These are phyloP conservation scores for Apiospora saccharicola DNA, from an alignment of 2,329 filamentous ascomycete species.

Conservation along the genomic window DNA sequence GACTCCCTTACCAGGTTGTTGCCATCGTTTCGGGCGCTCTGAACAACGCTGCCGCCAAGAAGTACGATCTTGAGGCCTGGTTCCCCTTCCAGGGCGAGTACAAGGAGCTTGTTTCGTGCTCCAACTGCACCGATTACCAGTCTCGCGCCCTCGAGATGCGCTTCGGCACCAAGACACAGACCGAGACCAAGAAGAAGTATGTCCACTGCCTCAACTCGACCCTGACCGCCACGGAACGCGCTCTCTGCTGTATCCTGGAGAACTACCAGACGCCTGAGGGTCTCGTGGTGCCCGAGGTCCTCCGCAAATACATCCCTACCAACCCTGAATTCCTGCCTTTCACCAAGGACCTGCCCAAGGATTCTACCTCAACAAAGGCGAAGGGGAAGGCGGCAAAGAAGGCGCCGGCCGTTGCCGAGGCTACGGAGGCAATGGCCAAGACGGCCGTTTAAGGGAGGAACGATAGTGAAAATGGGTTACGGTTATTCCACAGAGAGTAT, in stretches of 20 bases:
- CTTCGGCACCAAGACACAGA: conserved; percentile 86
- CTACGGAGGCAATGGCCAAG: conserved; percentile 39
- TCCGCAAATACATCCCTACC: conserved; percentile 90
- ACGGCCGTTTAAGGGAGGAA: conserved; percentile 34
- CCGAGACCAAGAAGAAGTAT: conserved; percentile 87
- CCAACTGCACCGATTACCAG: conserved; percentile 98
- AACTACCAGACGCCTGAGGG: conserved; percentile 96
- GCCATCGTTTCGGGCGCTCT: conserved; percentile 95
- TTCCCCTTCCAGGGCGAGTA: conserved; percentile 97
- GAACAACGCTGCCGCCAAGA: conserved; percentile 89
- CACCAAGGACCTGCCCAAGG: conserved; percentile 83
- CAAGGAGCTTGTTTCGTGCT: conserved; percentile 97
- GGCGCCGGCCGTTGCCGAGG: conserved; percentile 36
- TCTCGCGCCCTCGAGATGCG: conserved; percentile 92
- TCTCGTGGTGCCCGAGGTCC: conserved; percentile 79
- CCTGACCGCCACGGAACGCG: conserved; percentile 88
- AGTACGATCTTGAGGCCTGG: conserved; percentile 96
- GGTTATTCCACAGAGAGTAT: conserved; percentile 1
- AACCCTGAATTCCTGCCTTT: conserved; percentile 90
- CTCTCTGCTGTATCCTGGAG: conserved; percentile 92
- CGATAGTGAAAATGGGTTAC: not conserved
- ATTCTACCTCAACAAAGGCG: conserved; percentile 67
- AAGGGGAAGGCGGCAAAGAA: conserved; percentile 47
- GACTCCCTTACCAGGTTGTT: conserved; percentile 89
- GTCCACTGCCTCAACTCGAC: conserved; percentile 93